These are phyloP conservation scores for Golubevia sp. DNA, from an alignment of 1,284 basidiomycete species.

Conservation along the genomic window DNA sequence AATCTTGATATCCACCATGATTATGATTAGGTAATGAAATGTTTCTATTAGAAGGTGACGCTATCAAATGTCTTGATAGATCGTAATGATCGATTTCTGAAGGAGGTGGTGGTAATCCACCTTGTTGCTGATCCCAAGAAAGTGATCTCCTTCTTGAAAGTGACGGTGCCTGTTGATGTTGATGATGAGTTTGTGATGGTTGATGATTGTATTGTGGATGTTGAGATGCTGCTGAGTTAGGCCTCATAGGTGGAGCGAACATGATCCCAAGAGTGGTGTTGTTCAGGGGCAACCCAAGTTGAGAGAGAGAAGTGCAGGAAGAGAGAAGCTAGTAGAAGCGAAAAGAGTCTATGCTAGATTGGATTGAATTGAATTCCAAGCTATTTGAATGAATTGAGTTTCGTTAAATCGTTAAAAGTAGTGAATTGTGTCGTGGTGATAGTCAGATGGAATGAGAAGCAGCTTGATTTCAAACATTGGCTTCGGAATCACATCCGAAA, in stretches of 20 bases:
- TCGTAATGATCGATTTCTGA: slow-evolving; percentile 15
- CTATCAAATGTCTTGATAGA: not conserved
- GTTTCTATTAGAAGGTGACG: not conserved
- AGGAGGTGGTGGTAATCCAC: slow-evolving; percentile 41
- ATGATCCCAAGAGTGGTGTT: slow-evolving; percentile 12
- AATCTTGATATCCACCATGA: slow-evolving; percentile 20
- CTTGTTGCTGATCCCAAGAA: slow-evolving; percentile 31
- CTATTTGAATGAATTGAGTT: no score
- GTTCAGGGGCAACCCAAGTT: not conserved
- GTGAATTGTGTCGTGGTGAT: no score
- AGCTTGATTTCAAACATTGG: no score
- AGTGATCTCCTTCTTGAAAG: slow-evolving; percentile 17
- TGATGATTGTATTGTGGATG: slow-evolving; percentile 12
- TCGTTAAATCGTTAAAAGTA: no score
- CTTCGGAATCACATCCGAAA: no score
- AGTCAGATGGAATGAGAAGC: no score
- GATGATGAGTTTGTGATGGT: slow-evolving; percentile 3
- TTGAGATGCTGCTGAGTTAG: slow-evolving; percentile 18
- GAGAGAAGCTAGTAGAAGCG: not conserved
- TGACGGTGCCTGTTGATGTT: slow-evolving; percentile 1
- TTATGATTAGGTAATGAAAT: not conserved
- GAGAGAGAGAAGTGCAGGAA: not conserved
- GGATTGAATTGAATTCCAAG: no score
- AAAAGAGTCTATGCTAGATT: no score
- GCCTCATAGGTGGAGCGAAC: slow-evolving; percentile 34